phyloP scores from a whole-genome alignment of 148 eudicot genomes.

The Oxyria digyna region DNA sequence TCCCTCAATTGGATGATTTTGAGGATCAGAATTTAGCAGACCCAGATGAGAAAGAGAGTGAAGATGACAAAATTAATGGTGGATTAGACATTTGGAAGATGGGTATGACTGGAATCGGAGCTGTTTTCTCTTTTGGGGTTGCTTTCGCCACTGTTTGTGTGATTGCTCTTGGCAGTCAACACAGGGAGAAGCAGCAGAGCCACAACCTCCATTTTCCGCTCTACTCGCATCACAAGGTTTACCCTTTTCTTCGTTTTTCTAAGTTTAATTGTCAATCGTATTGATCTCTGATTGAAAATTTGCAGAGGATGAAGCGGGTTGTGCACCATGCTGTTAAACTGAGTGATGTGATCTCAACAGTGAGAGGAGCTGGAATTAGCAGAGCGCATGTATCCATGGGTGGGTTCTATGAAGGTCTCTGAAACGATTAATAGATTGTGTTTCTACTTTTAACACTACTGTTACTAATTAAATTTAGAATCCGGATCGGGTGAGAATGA shows the following conservation, averaged over 20 bases:
- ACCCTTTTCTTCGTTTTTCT: background rate
- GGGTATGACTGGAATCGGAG: slow-evolving; percentile 64
- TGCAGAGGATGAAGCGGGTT: slow-evolving; percentile 71
- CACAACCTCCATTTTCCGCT: slow-evolving; percentile 58
- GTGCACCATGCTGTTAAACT: slow-evolving; percentile 39
- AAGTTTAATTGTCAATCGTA: background rate
- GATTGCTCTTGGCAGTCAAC: slow-evolving; percentile 35
- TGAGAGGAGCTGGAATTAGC: slow-evolving; percentile 51
- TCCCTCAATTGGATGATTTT: slow-evolving; percentile 31
- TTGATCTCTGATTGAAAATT: background rate
- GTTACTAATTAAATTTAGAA: too few relatives aligned
- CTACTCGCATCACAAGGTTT: slow-evolving; percentile 60
- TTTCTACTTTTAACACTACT: too few relatives aligned
- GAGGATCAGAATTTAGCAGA: background rate
- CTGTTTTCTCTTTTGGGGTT: slow-evolving; percentile 63
- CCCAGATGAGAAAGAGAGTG: slow-evolving; percentile 7
- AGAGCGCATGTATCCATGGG: slow-evolving; percentile 72
- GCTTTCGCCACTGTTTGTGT: slow-evolving; percentile 69
- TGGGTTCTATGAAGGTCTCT: slow-evolving; percentile 56
- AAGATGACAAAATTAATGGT: slow-evolving; percentile 12
- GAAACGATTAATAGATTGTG: too few relatives aligned
- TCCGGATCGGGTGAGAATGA: too few relatives aligned
- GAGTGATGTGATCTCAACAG: slow-evolving; percentile 59
- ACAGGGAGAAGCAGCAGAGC: slow-evolving; percentile 20
- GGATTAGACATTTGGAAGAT: slow-evolving; percentile 49